Conservation (phyloP, 306 rosid species). For the Cucurbita moschata region DNA sequence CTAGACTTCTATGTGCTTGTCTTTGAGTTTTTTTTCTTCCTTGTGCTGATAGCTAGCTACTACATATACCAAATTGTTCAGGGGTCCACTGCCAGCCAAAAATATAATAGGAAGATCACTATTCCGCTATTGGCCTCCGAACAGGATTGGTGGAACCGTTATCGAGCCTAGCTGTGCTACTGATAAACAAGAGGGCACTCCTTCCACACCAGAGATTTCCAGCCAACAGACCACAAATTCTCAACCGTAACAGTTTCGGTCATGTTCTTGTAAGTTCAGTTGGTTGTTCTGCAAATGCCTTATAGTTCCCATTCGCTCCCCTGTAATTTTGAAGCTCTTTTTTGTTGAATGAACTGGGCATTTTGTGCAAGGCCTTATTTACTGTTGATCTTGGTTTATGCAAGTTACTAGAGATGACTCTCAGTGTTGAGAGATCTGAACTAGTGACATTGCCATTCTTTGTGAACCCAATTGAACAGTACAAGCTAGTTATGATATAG, state of each 20-base stretch:
- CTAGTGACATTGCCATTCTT: background rate
- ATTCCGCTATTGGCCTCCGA: conserved; percentile 90
- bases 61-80: conserved; percentile 15
- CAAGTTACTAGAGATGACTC: background rate
- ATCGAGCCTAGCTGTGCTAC: conserved; percentile 45
- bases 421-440: background rate
- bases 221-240: background rate
- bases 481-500: background rate
- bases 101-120: conserved; percentile 87
- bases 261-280: background rate
- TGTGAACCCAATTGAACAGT: background rate
- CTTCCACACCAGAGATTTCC: conserved; percentile 8
- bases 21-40: background rate
- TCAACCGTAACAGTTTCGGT: background rate
- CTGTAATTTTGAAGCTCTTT: background rate
- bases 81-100: conserved; percentile 95
- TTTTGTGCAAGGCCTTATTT: background rate
- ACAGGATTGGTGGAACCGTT: conserved; percentile 59
- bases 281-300: background rate
- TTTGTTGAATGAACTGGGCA: background rate
- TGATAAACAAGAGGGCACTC: conserved; percentile 33
- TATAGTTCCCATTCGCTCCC: background rate
- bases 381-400: background rate
- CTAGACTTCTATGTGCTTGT: no score
- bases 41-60: conserved; percentile 9